phyloP scores from a whole-genome alignment of 1,284 basidiomycete species.

The Ceratobasidium sp. region DNA sequence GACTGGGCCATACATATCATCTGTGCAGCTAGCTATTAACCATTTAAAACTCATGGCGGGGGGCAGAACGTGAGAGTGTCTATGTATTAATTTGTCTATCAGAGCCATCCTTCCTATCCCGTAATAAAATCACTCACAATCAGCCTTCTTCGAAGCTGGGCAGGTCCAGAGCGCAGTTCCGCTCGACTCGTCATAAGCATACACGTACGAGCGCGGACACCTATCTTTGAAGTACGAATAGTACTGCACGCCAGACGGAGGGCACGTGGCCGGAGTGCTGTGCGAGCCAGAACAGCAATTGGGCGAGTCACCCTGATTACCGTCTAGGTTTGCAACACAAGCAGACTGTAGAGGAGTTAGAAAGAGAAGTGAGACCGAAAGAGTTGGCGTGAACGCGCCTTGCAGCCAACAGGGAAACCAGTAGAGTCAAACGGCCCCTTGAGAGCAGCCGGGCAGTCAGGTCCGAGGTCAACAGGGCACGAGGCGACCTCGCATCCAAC shows the following conservation, averaged over 20 bases:
- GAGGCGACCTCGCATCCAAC: constrained; percentile 45
- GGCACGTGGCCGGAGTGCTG: constrained; percentile 51
- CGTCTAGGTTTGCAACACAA: constrained; percentile 45
- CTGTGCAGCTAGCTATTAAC: not conserved
- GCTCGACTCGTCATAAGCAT: constrained; percentile 56
- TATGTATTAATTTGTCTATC: constrained; percentile 36
- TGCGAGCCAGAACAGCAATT: constrained; percentile 54
- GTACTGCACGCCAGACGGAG: constrained; percentile 47
- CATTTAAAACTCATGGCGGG: not conserved
- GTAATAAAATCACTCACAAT: constrained; percentile 33
- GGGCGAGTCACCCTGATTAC: constrained; percentile 50
- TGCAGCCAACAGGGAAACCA: constrained; percentile 50
- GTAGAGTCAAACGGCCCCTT: constrained; percentile 47
- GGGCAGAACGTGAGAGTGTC: constrained; percentile 57
- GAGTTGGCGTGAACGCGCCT: not conserved
- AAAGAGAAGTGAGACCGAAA: not conserved
- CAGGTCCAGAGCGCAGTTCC: constrained; percentile 49
- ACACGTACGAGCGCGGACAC: constrained; percentile 49
- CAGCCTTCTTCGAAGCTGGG: constrained; percentile 36
- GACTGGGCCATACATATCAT: not conserved
- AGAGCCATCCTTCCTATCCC: not conserved
- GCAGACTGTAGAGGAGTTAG: constrained; percentile 9
- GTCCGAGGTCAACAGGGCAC: constrained; percentile 48
- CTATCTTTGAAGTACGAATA: constrained; percentile 61
- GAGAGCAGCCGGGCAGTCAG: not conserved